A percentile compares a stretch with the other conserved stretches of the same genome.
These are phyloP conservation scores for Yamadazyma sp. DNA, from an alignment of 1,139 yeast genomes.

Conservation along the genomic window DNA sequence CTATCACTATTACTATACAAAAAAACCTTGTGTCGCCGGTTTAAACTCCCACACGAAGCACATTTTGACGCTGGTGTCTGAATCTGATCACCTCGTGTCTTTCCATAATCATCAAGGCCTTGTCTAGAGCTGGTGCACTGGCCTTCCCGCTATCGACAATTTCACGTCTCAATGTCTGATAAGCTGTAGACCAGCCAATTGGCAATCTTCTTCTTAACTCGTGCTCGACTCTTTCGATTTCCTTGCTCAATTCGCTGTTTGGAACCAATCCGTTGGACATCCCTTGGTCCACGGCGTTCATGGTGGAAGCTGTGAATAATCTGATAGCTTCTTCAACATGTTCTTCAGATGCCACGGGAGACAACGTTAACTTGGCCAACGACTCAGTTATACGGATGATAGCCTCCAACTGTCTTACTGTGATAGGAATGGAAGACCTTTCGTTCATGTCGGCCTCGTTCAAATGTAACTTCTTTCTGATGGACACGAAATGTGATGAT, in stretches of 20 bases:
- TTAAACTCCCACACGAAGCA: conserved; percentile 75
- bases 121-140: conserved; percentile 74
- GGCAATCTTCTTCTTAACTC: conserved; percentile 90
- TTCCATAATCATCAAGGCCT: conserved; percentile 79
- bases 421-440: conserved; percentile 94
- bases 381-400: conserved; percentile 95
- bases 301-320: conserved; percentile 92
- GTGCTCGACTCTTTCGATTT: conserved; percentile 76
- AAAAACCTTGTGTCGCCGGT: conserved; percentile 6
- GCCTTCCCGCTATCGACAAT: conserved; percentile 73
- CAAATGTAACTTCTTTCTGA: conserved; percentile 79
- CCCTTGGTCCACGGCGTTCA: conserved; percentile 95
- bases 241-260: conserved; percentile 59
- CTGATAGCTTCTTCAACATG: conserved; percentile 97
- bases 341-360: conserved; percentile 81
- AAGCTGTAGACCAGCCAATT: conserved; percentile 94
- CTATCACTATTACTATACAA: not conserved
- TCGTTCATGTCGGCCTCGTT: conserved; percentile 83
- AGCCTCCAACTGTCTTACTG: conserved; percentile 97
- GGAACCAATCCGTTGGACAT: conserved; percentile 45
- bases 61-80: conserved; percentile 84
- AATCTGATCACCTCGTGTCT: conserved; percentile 84
- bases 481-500: conserved; percentile 92
- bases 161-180: conserved; percentile 79
- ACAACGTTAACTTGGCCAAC: conserved; percentile 79